These are phyloP conservation scores for Pseudocercospora crystallina DNA, from an alignment of 2,329 filamentous ascomycete species.

Conservation along the genomic window DNA sequence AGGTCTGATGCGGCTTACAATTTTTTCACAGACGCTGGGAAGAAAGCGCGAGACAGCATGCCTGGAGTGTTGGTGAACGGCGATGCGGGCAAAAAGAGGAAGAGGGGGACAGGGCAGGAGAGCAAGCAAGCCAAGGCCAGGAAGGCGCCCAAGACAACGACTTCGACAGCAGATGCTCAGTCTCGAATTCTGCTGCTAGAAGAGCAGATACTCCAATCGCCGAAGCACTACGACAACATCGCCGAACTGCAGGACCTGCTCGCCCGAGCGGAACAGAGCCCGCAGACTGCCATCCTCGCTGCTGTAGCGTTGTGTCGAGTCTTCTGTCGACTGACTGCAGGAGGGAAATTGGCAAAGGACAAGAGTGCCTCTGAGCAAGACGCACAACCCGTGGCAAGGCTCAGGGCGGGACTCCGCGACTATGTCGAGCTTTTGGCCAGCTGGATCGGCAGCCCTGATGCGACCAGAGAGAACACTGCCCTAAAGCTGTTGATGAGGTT, in stretches of 20 bases:
- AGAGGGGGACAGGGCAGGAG: conserved; percentile 34
- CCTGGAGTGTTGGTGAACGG: conserved; percentile 30
- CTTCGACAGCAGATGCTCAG: conserved; percentile 43
- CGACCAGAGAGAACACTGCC: conserved; percentile 64
- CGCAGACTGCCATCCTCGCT: conserved; percentile 54
- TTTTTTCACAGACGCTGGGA: background rate
- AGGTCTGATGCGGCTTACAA: conserved; percentile 28
- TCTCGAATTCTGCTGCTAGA: conserved; percentile 73
- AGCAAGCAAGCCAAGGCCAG: conserved; percentile 32
- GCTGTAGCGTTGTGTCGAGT: conserved; percentile 81
- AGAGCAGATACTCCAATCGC: conserved; percentile 77
- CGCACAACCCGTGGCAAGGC: conserved; percentile 70
- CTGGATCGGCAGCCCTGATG: conserved; percentile 61
- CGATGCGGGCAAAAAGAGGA: conserved; percentile 44
- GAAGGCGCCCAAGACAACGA: conserved; percentile 41
- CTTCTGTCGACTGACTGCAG: conserved; percentile 76
- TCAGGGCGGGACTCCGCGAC: conserved; percentile 71
- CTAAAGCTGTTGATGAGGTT: conserved; percentile 80
- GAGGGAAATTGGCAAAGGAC: conserved; percentile 67
- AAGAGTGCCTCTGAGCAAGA: conserved; percentile 71
- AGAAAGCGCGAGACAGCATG: conserved; percentile 33
- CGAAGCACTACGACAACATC: conserved; percentile 91
- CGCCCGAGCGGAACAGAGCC: conserved; percentile 55
- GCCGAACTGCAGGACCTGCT: conserved; percentile 62
- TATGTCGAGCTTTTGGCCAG: conserved; percentile 57